phyloP scores from a whole-genome alignment of 352 stramenopile genomes.

The Phytopythium boreale region DNA sequence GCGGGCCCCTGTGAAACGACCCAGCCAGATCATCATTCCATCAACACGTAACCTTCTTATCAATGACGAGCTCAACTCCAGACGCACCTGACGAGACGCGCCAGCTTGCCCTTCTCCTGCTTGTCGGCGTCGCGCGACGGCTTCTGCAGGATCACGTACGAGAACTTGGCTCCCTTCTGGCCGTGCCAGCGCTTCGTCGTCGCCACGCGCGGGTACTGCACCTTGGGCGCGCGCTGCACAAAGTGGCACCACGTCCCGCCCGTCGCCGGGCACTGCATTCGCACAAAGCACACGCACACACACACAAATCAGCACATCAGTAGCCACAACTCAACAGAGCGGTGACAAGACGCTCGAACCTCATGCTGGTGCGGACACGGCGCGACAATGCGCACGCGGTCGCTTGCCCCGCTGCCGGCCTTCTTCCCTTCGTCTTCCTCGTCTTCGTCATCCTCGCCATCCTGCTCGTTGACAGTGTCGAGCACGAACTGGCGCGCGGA shows the following conservation, averaged over 20 bases:
- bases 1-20: slow-evolving; percentile 29
- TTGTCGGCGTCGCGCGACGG: slow-evolving; percentile 20
- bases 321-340: not conserved
- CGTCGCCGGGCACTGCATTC: slow-evolving; percentile 55
- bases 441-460: slow-evolving; percentile 22
- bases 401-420: slow-evolving; percentile 9
- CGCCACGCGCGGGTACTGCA: slow-evolving; percentile 66
- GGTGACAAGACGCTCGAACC: slow-evolving; percentile 18
- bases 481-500: slow-evolving; percentile 85
- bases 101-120: slow-evolving; percentile 16
- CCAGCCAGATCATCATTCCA: too few species aligned
- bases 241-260: slow-evolving; percentile 87
- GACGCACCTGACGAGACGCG: slow-evolving; percentile 25
- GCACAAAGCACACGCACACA: too few species aligned
- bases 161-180: slow-evolving; percentile 86
- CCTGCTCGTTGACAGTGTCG: slow-evolving; percentile 53
- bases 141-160: slow-evolving; percentile 83
- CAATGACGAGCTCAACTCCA: too few species aligned
- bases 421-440: not conserved
- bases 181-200: slow-evolving; percentile 82
- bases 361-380: slow-evolving; percentile 75
- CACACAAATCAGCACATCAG: not conserved
- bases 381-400: slow-evolving; percentile 53
- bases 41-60: too few species aligned
- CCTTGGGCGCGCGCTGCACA: slow-evolving; percentile 72